Evolutionary conservation across 129 eudicot genomes (phyloP), one percentile per base, ranked within the genome.

Genomic region (Flaveria linearis): DNA sequence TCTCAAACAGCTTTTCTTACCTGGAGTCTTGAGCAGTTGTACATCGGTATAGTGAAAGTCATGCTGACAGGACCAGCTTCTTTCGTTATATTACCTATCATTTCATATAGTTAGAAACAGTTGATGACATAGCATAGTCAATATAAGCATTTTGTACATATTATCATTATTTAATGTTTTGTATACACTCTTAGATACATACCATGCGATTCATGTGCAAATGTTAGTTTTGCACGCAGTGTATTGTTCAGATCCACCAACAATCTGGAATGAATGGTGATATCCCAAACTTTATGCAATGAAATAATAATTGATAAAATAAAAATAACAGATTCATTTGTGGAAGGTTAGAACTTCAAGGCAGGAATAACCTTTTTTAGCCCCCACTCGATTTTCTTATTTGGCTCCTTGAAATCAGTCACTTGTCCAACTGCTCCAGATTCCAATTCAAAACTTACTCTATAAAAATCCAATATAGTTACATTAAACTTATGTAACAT

Each of bases 1-100:
- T 8, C 22, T 33, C 36, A 9, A 78, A 33, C 45, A 36, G 41
- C 67, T 53, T 23, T 25, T 18, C 70, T 70, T 82, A 93, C 98
- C 96, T 90, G 96, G 63, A 93, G 93, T 83, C 92, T 91, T 60
- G 97, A 93, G 75, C 91, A 86, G 81, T 88, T 93, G 81, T 88
- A 88, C 98, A 93, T 93, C 12, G 98, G 98, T 68, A 93, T 93
- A 65, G 96, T 93, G 85, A 93, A 93, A 68, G 89, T 90, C 97
- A 93, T 90, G 88, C 93, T 87, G 74, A 91, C 98, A 33, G 98
- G 97, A 51, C 97, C 98, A 43, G 96, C 98, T 85, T 93, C 98
- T 84, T 93, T 93, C 6, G 98, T 91, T 58, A 93, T 74, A 78
- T 93, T 93, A 55, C 97, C 98, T 91, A 87, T 58, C 7, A 67